These are phyloP conservation scores for Neurospora africana DNA, from an alignment of 495 filamentous ascomycete species.

Conservation along the genomic window DNA sequence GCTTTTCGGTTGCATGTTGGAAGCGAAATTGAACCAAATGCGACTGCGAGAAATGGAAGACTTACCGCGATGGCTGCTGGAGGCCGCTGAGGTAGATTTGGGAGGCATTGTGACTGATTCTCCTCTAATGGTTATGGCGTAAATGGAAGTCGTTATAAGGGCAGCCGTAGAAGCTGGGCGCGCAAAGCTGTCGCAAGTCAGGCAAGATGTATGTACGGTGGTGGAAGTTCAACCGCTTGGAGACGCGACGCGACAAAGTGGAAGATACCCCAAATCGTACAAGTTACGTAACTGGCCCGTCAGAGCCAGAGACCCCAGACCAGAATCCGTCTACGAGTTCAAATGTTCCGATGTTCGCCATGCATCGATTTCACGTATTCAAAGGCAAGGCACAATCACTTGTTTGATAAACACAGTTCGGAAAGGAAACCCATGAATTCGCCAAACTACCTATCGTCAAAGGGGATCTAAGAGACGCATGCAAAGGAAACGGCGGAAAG, in stretches of 20 bases:
- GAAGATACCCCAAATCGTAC: neutral
- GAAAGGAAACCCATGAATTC: conserved; percentile 20
- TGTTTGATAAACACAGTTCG: neutral
- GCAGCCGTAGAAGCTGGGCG: neutral
- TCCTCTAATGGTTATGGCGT: neutral
- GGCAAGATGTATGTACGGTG: neutral
- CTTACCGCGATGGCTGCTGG: neutral
- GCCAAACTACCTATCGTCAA: conserved; percentile 13
- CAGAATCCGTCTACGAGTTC: neutral
- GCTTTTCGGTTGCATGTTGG: neutral
- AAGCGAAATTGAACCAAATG: neutral
- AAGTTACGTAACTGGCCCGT: neutral
- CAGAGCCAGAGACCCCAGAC: neutral
- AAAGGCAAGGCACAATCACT: neutral
- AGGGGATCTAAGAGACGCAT: conserved; percentile 36
- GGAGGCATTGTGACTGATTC: neutral
- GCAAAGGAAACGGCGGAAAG: conserved; percentile 27
- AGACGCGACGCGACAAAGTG: conserved; percentile 4
- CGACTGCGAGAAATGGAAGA: neutral
- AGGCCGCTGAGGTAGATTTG: neutral
- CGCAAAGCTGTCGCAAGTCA: neutral
- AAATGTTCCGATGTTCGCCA: neutral
- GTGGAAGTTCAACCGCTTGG: neutral
- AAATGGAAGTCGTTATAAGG: neutral
- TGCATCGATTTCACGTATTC: neutral